Conservation (phyloP, 1,139 yeast genomes). For the Candida sp. region DNA sequence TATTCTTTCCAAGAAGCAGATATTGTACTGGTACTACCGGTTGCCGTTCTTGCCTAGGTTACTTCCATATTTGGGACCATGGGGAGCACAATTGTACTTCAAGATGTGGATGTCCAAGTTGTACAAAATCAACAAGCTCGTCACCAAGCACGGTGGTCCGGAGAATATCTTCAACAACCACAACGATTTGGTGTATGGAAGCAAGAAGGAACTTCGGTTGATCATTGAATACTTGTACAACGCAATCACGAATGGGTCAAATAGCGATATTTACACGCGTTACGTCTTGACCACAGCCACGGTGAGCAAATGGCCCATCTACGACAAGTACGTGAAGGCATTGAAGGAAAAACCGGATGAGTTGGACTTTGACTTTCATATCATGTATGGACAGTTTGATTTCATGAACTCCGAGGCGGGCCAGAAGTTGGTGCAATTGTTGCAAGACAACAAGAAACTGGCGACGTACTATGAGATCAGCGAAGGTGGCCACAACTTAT, state of each 20-base stretch:
- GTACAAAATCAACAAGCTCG: constrained; percentile 47
- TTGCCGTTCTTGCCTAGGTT: constrained; percentile 49
- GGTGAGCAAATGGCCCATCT: constrained; percentile 75
- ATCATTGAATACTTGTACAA: constrained; percentile 64
- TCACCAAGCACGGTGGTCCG: constrained; percentile 38
- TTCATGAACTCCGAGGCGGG: constrained; percentile 90
- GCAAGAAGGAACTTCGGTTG: constrained; percentile 44
- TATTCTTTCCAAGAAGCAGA: constrained; percentile 30
- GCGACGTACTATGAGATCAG: constrained; percentile 27
- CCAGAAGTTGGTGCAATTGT: constrained; percentile 42
- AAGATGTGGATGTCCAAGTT: constrained; percentile 50
- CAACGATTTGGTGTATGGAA: constrained; percentile 43
- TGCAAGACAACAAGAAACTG: constrained; percentile 23
- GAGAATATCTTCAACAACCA: constrained; percentile 22
- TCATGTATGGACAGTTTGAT: constrained; percentile 83
- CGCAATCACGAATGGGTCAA: constrained; percentile 61
- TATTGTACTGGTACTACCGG: constrained; percentile 42
- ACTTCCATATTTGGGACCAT: constrained; percentile 52
- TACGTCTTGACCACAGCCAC: constrained; percentile 75
- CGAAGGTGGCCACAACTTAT: constrained; percentile 52
- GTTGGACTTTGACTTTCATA: constrained; percentile 47
- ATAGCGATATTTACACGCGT: constrained; percentile 69
- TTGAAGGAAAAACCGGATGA: constrained; percentile 12
- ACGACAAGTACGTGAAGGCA: constrained; percentile 57
- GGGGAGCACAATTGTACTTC: constrained; percentile 50